These are phyloP conservation scores for Euphorbia celastroides DNA, from an alignment of 441 rosid genomes.

Conservation along the genomic window DNA sequence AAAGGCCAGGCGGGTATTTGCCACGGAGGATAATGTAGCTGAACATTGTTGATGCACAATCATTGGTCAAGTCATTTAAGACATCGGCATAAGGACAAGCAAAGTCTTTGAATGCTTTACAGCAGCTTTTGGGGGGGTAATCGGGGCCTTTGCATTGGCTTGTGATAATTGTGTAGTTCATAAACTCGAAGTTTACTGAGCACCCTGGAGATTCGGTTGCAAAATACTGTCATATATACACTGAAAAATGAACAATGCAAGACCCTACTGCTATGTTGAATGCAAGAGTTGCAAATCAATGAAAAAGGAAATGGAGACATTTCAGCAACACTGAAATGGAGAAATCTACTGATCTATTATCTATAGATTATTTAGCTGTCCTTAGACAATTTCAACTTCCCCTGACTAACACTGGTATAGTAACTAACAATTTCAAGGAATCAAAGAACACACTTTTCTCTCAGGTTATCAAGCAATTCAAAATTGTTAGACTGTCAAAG, in stretches of 20 bases:
- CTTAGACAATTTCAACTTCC: background rate
- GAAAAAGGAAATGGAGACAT: background rate
- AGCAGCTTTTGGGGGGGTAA: slow-evolving; percentile 46
- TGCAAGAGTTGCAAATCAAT: no score
- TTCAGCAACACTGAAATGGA: background rate
- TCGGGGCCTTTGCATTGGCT: slow-evolving; percentile 64
- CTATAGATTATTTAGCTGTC: background rate
- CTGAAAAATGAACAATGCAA: no score
- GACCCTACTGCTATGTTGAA: no score
- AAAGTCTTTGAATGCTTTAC: slow-evolving; percentile 64
- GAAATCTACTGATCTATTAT: background rate
- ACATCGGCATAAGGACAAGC: slow-evolving; percentile 64
- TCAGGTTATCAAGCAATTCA: background rate
- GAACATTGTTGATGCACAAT: slow-evolving; percentile 72
- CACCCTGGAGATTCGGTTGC: slow-evolving; percentile 37
- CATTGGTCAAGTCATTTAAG: slow-evolving; percentile 54
- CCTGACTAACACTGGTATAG: background rate
- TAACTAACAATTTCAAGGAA: background rate
- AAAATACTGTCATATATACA: background rate
- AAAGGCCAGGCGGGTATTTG: slow-evolving; percentile 74
- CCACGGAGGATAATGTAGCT: slow-evolving; percentile 83
- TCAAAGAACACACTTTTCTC: background rate
- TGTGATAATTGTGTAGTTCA: slow-evolving; percentile 50
- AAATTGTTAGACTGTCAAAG: background rate
- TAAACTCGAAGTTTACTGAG: slow-evolving; percentile 58